Evolutionary conservation across 2,329 filamentous ascomycete species (phyloP), one percentile per base, ranked within the genome.

Genomic region (Lasiodiplodia sp.): DNA sequence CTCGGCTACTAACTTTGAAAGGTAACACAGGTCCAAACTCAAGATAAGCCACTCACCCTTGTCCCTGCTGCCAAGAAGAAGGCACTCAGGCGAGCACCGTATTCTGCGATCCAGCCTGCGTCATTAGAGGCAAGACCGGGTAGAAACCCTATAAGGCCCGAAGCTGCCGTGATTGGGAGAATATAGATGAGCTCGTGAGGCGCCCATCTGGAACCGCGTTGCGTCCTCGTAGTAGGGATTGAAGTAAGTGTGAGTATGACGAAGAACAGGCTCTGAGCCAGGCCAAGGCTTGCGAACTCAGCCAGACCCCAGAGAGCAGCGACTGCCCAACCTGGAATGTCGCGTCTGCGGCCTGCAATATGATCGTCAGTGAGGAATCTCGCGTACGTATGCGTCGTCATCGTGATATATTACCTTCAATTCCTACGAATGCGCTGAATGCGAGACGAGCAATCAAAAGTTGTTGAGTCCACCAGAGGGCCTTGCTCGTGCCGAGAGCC

Each of bases 391-490:
- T 31, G 23, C 21, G 31, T 60, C 18, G 58, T 51, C 58, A 63
- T 49, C 40, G 11, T 49, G 40, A 23, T 34, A 63, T 55, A 56
- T 23, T 71, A 72, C 88, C 88, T 76, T 89, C 86, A 49, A 88
- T 81, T 2, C 87, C 85, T 37, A 90, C 79, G 69, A 89, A 85
- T 55, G 87, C 78, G 66, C 84, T 86, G 82, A 86, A 89, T 1
- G 86, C 82, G 37, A 86, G 78, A 14, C 84, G 81, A 34, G 83
- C 85, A 14, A 87, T 79, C 69, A 88, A 86, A 53, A 87, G 81
- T 77, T 91, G 88, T 70, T 87, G 86, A 7, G 85, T 87, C 86
- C 88, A 90, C 84, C 88, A 88, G 73, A 88, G 85, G 18, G 87
- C 84, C 60, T 85, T 83, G 3, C 84, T 81, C 62, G 83, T 86